Conservation (phyloP, 2,329 filamentous ascomycete species). For the Aspergillus felis region DNA sequence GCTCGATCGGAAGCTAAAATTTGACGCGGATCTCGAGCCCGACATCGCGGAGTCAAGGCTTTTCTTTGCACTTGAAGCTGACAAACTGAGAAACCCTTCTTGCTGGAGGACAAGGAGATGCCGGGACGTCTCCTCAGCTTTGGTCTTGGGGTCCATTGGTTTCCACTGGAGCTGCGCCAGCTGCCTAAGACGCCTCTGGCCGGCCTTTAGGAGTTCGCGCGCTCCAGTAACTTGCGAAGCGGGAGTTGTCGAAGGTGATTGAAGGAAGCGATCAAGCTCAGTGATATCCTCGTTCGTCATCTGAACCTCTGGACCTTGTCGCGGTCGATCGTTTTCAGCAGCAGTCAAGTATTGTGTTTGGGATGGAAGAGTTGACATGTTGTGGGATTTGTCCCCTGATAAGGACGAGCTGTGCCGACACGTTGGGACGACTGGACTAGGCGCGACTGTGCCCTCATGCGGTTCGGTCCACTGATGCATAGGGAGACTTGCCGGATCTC, state of each 20-base stretch:
- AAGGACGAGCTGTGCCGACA: constrained; percentile 26
- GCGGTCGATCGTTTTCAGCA: constrained; percentile 10
- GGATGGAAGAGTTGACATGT: constrained; percentile 20
- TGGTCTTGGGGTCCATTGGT: constrained; percentile 18
- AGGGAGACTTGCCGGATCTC: constrained; percentile 13
- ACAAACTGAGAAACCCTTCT: constrained; percentile 25
- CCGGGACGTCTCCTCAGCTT: constrained; percentile 22
- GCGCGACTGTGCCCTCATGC: constrained; percentile 27
- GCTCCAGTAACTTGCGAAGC: constrained; percentile 23
- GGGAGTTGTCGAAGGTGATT: constrained; percentile 21
- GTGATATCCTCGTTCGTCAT: constrained; percentile 29
- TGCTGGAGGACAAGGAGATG: constrained; percentile 29
- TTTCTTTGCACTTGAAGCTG: constrained; percentile 11
- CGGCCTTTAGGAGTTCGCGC: constrained; percentile 24
- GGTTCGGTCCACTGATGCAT: constrained; percentile 28
- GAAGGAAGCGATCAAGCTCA: constrained; percentile 36
- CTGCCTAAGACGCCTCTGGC: constrained; percentile 34
- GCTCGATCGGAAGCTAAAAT: constrained; percentile 25
- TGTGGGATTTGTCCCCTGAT: constrained; percentile 20
- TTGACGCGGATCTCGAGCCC: constrained; percentile 8
- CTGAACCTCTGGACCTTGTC: constrained; percentile 11
- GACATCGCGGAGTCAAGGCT: constrained; percentile 19
- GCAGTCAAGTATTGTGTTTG: not conserved
- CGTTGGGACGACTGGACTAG: constrained; percentile 33
- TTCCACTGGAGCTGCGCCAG: constrained; percentile 31